Evolutionary conservation across 176 grass and related monocot genomes (phyloP).

Genomic region (Aegilops longissima): DNA sequence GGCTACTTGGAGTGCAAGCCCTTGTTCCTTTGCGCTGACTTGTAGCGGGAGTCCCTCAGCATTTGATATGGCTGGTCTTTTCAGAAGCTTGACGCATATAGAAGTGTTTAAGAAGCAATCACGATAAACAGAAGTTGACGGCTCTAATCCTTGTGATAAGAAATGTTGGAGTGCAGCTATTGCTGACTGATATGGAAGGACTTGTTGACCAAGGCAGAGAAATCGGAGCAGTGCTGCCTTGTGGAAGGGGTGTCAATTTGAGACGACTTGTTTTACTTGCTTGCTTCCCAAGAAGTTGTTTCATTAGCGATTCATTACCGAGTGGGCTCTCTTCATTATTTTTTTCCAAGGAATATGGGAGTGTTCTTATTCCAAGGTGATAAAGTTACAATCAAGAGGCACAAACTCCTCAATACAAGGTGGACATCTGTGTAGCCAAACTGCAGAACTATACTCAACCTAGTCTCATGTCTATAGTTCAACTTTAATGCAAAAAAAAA

Average conservation of each 20-base stretch:
- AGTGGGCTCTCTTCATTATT: too few species aligned
- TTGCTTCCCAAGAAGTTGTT: constrained; percentile 18
- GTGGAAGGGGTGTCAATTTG: not conserved
- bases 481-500: too few species aligned
- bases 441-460: too few species aligned
- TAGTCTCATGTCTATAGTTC: too few species aligned
- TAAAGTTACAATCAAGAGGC: too few species aligned
- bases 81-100: not conserved
- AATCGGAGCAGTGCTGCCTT: not conserved
- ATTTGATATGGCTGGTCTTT: too few species aligned
- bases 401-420: too few species aligned
- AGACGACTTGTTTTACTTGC: constrained; percentile 14
- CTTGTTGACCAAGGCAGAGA: constrained; percentile 42
- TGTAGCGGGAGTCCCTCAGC: not conserved
- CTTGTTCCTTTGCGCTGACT: not conserved
- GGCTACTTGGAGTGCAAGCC: not conserved
- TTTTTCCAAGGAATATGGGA: too few species aligned
- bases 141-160: not conserved
- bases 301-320: too few species aligned
- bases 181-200: constrained; percentile 11
- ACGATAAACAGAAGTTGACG: not conserved
- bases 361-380: too few species aligned
- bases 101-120: not conserved
- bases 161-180: not conserved
- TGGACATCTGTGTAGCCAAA: too few species aligned